Conservation (phyloP, 371 early-diverging fungal species). For the Circinella minor region DNA sequence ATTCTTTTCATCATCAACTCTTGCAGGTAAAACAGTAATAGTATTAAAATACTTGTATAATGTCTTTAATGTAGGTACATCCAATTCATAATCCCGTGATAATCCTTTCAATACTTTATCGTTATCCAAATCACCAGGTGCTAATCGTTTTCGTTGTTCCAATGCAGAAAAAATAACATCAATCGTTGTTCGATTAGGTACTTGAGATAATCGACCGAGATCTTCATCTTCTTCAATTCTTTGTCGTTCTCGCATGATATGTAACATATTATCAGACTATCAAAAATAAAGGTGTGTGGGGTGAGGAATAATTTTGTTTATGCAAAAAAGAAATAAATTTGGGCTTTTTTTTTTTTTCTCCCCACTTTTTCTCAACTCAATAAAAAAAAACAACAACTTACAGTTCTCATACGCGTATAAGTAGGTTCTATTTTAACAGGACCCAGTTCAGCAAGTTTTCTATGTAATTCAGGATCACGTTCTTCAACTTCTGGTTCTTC, state of each 20-base stretch:
- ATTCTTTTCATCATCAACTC: constrained; percentile 29
- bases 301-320: no score
- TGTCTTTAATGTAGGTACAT: constrained; percentile 29
- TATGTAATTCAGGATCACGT: constrained; percentile 43
- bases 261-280: constrained; percentile 49
- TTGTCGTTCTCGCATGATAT: constrained; percentile 40
- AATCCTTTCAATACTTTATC: constrained; percentile 24
- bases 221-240: constrained; percentile 35
- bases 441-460: constrained; percentile 37
- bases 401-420: constrained; percentile 39
- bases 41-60: constrained; percentile 42
- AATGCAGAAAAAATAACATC: constrained; percentile 39
- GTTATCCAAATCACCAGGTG: constrained; percentile 34
- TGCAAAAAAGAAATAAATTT: no score
- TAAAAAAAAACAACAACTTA: constrained; percentile 12
- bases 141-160: constrained; percentile 41
- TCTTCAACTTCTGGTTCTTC: constrained; percentile 36
- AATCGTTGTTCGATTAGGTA: constrained; percentile 21
- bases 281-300: background rate
- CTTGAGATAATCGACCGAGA: constrained; percentile 3
- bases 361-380: background rate
- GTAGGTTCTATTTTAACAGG: constrained; percentile 44
- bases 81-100: constrained; percentile 31
- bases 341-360: no score
- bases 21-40: constrained; percentile 45